Conservation (phyloP, 371 early-diverging fungal genomes). For the Chytridium lagenaria region DNA sequence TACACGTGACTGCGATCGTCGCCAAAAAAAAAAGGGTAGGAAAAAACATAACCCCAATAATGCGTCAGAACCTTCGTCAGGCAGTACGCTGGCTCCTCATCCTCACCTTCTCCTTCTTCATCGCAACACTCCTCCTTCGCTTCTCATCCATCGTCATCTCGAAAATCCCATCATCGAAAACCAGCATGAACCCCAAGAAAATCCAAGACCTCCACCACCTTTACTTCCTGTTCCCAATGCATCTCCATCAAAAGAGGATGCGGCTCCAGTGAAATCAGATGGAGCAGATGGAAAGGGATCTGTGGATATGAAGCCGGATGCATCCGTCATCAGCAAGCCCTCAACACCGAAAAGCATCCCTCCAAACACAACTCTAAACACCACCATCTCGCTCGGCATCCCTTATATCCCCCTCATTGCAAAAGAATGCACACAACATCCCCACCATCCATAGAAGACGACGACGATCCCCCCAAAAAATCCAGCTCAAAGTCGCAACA, state of each 20-base stretch:
- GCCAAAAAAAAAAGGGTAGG: no score
- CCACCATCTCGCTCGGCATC: no score
- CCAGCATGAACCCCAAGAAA: neutral
- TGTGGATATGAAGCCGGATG: neutral
- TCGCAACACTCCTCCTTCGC: neutral
- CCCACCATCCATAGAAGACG: neutral
- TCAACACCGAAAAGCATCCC: no score
- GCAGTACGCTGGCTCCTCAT: constrained; percentile 11
- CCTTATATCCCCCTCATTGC: neutral
- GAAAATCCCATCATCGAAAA: neutral
- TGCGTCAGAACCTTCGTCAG: neutral
- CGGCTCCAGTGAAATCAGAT: neutral
- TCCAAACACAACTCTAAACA: no score
- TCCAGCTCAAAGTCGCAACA: neutral
- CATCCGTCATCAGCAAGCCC: no score
- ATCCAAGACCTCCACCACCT: neutral
- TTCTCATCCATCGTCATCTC: neutral
- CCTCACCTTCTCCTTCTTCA: neutral
- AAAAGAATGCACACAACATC: neutral
- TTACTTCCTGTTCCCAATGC: neutral
- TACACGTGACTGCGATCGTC: no score
- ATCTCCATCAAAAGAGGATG: neutral
- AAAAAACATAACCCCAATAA: no score
- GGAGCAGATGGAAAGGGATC: neutral
- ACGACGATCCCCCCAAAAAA: neutral